Evolutionary conservation across 1,284 basidiomycete species (phyloP), one percentile per base, ranked within the genome.

Genomic region (Bondarzewia mesenterica): DNA sequence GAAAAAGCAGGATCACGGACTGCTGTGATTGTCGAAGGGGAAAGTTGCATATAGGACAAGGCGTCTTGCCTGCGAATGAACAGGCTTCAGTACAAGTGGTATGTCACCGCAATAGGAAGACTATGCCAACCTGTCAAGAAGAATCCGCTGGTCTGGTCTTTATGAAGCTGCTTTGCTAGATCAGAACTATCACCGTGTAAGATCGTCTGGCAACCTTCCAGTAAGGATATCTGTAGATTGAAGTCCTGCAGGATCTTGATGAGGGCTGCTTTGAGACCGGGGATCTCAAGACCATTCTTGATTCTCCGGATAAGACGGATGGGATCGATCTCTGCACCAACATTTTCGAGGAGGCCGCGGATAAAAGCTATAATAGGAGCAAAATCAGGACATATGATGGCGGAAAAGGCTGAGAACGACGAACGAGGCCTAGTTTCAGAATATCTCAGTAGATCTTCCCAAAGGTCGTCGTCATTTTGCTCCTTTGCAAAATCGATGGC

Each of bases 401-500:
- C n/a, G 4, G 5, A 16, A 26, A 44, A 40, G 14, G 20, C 29
- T 4, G n/a, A 7, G 40, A 12, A 35, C 26, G 4, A 63, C 75
- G 47, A 50, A 91, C 89, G 69, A 37, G 95, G 96, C 50, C 91
- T 74, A 15, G 90, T 93, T 65, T 98, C 95, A 0, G 95, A 95
- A 61, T 99, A 98, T 51, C 77, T 81, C 18, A 99, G 71, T 10
- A 99, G 75, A 63, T 97, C 93, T 60, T 98, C 95, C 96, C 96
- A 99, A 0, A 99, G 79, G 63, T 99, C 96, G 54, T 93, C 85
- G 58, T 99, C 96, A 50, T 87, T 88, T 64, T 98, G 95, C 63
- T 98, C 94, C 61, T 95, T 95, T 0, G 94, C 95, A 61, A 99
- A 99, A 52, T 97, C 94, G 58, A 99, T 98, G 1, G 95, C 94